phyloP scores from a whole-genome alignment of 306 rosid genomes.

The peach (Prunus persica) region Prunus_persica_NCBIv2 NC_034009.1:33849001-33849500 shows the following conservation, averaged over 20 bases:
- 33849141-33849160: background rate
- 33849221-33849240: background rate
- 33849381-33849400: constrained; percentile 1
- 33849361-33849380: background rate
- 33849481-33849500: too few species aligned
- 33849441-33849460: background rate
- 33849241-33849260: background rate
- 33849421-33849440: background rate
- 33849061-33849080: background rate
- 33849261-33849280: constrained; percentile 1
- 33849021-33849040: constrained; percentile 94
- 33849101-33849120: background rate
- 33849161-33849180: constrained; percentile 36
- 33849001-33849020: constrained; percentile 72
- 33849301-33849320: background rate
- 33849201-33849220: background rate
- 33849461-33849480: too few species aligned
- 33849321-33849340: background rate
- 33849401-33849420: background rate
- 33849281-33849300: background rate
- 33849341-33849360: background rate
- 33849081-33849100: background rate
- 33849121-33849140: background rate
- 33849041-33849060: constrained; percentile 67
- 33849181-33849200: constrained; percentile 27